Evolutionary conservation across 2,329 filamentous ascomycete species (phyloP).

Genomic region (Apiospora aurea): DNA sequence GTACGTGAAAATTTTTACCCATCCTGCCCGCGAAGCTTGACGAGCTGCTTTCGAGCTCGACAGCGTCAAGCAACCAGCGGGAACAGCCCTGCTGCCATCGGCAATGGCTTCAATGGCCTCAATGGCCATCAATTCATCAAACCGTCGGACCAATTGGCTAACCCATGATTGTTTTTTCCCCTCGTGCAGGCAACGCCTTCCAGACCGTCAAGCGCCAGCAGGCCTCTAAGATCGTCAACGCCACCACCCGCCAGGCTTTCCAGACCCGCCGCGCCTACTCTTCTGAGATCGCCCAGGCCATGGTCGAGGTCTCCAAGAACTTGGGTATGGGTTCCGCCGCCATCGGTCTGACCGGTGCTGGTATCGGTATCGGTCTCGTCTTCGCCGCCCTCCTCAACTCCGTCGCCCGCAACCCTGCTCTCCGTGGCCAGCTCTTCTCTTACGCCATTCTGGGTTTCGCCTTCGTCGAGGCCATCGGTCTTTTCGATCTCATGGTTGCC

Average conservation of each 20-base stretch:
- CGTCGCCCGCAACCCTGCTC: conserved; percentile 92
- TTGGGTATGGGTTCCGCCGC: conserved; percentile 87
- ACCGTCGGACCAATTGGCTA: conserved; percentile 24
- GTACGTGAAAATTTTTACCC: conserved; percentile 56
- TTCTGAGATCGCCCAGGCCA: conserved; percentile 86
- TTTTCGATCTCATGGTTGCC: conserved; percentile 90
- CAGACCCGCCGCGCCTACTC: conserved; percentile 78
- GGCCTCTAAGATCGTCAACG: conserved; percentile 70
- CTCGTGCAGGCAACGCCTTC: conserved; percentile 58
- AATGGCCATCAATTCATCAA: neutral
- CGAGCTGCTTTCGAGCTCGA: neutral
- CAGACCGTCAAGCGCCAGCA: conserved; percentile 80
- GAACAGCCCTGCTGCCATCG: neutral
- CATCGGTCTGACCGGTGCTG: conserved; percentile 90
- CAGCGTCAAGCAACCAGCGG: neutral
- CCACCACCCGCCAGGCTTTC: conserved; percentile 71
- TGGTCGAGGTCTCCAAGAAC: conserved; percentile 92
- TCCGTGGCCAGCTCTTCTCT: conserved; percentile 94
- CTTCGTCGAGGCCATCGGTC: conserved; percentile 92
- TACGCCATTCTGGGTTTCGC: conserved; percentile 96
- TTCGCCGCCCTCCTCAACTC: conserved; percentile 89
- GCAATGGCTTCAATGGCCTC: conserved; percentile 5
- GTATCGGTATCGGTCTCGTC: conserved; percentile 95
- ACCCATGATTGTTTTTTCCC: conserved; percentile 43
- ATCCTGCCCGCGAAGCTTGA: conserved; percentile 15